phyloP scores from a whole-genome alignment of 2,329 filamentous ascomycete species.

The Herpotrichia juniperi region DNA sequence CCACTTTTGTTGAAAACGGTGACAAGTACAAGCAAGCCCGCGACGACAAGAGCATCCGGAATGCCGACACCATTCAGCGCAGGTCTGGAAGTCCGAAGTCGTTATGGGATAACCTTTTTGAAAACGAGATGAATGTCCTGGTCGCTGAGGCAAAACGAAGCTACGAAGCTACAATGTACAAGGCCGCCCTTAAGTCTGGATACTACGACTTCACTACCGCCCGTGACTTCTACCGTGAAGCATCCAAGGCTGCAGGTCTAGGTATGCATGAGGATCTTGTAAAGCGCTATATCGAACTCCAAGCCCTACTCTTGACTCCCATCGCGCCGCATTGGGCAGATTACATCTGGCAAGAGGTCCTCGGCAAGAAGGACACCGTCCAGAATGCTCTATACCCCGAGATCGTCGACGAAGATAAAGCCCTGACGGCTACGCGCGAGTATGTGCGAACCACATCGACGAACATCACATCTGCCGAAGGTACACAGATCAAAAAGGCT shows the following conservation, averaged over 20 bases:
- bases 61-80: slow-evolving; percentile 68
- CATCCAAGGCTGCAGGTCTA: slow-evolving; percentile 74
- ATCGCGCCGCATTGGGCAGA: slow-evolving; percentile 95
- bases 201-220: slow-evolving; percentile 92
- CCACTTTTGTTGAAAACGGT: slow-evolving; percentile 49
- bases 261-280: slow-evolving; percentile 87
- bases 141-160: slow-evolving; percentile 79
- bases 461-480: slow-evolving; percentile 86
- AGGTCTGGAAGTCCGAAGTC: slow-evolving; percentile 67
- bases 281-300: slow-evolving; percentile 81
- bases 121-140: slow-evolving; percentile 88
- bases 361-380: slow-evolving; percentile 76
- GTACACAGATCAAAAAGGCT: slow-evolving; percentile 82
- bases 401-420: slow-evolving; percentile 68
- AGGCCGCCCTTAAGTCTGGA: slow-evolving; percentile 57
- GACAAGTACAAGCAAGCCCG: slow-evolving; percentile 50
- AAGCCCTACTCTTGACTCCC: slow-evolving; percentile 80
- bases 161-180: slow-evolving; percentile 64
- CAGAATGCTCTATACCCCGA: slow-evolving; percentile 80
- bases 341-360: slow-evolving; percentile 90
- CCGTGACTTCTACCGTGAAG: slow-evolving; percentile 89
- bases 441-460: slow-evolving; percentile 79
- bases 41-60: slow-evolving; percentile 53
- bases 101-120: slow-evolving; percentile 88
- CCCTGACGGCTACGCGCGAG: slow-evolving; percentile 77